These are phyloP conservation scores for Endotrypanum monterogeii DNA, from an alignment of 208 protist species.

Conservation along the genomic window DNA sequence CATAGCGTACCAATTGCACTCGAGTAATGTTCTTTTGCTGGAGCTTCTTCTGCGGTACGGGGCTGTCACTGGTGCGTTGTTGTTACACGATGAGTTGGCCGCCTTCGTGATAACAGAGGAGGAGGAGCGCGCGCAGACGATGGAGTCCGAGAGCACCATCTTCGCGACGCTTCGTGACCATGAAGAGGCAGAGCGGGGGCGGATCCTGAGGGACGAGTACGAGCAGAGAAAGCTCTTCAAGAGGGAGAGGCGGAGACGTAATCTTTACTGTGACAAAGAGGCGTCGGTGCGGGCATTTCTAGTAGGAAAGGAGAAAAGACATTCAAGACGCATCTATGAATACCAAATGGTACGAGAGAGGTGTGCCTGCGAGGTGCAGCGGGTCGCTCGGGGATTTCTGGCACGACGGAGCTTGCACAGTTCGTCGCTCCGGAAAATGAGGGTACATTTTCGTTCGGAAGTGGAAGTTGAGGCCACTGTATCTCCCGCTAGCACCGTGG, in stretches of 20 bases:
- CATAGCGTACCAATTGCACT: slow-evolving; percentile 27
- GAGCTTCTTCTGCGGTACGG: slow-evolving; percentile 40
- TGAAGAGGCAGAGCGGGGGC: background rate
- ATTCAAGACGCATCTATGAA: background rate
- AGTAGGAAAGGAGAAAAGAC: background rate
- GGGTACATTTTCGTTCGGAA: background rate
- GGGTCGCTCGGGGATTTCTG: slow-evolving; percentile 25
- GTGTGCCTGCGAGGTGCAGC: slow-evolving; percentile 18
- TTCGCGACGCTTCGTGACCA: background rate
- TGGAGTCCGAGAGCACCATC: background rate
- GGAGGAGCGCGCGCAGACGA: slow-evolving; percentile 8
- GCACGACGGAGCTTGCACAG: background rate
- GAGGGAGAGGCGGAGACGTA: slow-evolving; percentile 22
- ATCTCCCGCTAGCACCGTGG: background rate
- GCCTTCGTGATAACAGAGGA: slow-evolving; percentile 18
- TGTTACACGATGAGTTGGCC: slow-evolving; percentile 18
- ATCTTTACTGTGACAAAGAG: background rate
- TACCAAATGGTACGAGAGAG: slow-evolving; percentile 6
- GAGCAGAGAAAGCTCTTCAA: slow-evolving; percentile 13
- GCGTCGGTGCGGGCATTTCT: background rate
- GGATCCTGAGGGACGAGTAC: slow-evolving; percentile 1
- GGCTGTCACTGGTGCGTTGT: slow-evolving; percentile 22
- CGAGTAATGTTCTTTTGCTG: slow-evolving; percentile 26
- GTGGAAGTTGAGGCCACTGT: background rate
- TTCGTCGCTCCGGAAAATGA: background rate